phyloP scores from a whole-genome alignment of 208 protist species.

The Naegleria fowleri region DNA sequence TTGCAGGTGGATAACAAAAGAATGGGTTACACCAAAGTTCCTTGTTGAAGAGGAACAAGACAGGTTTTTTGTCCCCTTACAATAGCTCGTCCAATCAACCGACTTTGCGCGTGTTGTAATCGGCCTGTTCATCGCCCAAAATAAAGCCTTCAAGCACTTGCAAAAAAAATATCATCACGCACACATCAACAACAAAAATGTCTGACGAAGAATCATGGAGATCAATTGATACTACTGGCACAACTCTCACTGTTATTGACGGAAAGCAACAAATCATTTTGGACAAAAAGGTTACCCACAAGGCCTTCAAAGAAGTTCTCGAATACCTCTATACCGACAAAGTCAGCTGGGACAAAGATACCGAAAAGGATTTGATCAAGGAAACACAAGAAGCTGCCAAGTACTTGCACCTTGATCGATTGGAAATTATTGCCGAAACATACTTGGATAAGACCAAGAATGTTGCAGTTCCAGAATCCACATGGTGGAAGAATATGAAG shows the following conservation, averaged over 20 bases:
- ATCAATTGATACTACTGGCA: neutral
- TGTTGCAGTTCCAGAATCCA: slow-evolving; percentile 24
- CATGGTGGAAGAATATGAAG: slow-evolving; percentile 29
- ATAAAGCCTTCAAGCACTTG: neutral
- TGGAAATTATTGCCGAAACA: slow-evolving; percentile 24
- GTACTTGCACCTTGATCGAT: neutral
- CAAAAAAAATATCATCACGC: neutral
- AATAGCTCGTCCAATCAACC: no score
- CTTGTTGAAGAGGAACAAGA: no score
- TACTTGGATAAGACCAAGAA: slow-evolving; percentile 24
- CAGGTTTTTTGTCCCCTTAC: no score
- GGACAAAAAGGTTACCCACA: slow-evolving; percentile 17
- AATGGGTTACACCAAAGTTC: no score
- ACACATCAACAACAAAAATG: neutral
- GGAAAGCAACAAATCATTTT: neutral
- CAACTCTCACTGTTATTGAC: neutral
- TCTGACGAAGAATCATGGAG: neutral
- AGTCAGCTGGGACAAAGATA: slow-evolving; percentile 25
- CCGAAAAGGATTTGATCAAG: slow-evolving; percentile 10
- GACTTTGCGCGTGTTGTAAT: no score
- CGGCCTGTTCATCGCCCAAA: neutral
- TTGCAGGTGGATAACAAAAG: no score
- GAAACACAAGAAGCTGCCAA: slow-evolving; percentile 22
- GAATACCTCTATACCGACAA: slow-evolving; percentile 28
- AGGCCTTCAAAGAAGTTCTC: slow-evolving; percentile 26